Evolutionary conservation across 2,329 filamentous ascomycete genomes (phyloP), one percentile per base, ranked within the genome.

Genomic region (Camillea tinctor): DNA sequence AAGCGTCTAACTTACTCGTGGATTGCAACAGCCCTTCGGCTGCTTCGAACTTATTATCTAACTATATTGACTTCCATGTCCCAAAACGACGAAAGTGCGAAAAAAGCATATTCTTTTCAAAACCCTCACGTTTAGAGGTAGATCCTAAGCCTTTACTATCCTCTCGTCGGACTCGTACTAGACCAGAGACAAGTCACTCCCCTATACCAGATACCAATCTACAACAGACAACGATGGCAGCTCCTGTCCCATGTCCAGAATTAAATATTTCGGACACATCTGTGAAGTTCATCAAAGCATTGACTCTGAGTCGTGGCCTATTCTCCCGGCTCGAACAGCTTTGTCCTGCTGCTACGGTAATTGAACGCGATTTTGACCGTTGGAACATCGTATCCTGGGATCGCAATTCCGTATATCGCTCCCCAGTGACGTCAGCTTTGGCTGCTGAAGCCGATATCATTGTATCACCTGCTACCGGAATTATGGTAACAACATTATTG

Each of bases 401-500:
- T 57, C 73, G 56, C 23, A 71, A 64, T 56, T 69, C 73, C 53
- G 67, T 73, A 22, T 61, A 64, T 23, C 71, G 73, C n/a, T 75
- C 75, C 7, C 72, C 74, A n/a, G 60, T 75, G 2, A 60, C 68
- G 3, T 80, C 78, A 0, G 64, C 75, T 0, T 72, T 83, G 1
- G 74, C 75, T 1, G 75, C 78, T 5, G 89, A 92, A 71, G 88
- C 91, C 2, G 93, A 97, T 67, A 74, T 97, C 2, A 83, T 89
- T 1, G 68, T 93, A 4, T 91, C 91, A 0, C 86, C 91, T 0
- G 80, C 79, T 0, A 86, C 84, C 0, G 92, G 90, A 0, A 76
- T 96, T 2, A 73, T 96, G 0, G 70, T 90, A 20, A 91, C 91
- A 0, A 90, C 85, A 0, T 76, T 93, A 4, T 85, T 93, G 62